Evolutionary conservation across 495 filamentous ascomycete species (phyloP), one percentile per base, ranked within the genome.

Genomic region (Pyrenula massariospora): DNA sequence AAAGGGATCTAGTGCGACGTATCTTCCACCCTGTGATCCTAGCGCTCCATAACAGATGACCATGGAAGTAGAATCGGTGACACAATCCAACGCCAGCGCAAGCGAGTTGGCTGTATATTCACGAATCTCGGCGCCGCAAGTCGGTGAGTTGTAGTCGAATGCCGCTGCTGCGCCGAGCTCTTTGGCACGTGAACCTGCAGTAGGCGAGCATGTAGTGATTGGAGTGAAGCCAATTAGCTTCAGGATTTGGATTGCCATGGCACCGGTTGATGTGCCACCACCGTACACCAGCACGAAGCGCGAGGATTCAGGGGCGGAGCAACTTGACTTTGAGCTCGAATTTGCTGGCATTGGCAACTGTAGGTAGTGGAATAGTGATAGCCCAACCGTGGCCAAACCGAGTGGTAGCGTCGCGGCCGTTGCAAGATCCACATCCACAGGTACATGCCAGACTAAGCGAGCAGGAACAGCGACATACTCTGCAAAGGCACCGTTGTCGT

Each of bases 171-270:
- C 80, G 1, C 82, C 82, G 19, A 68, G 70, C 2, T 42, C 56
- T 25, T 65, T 65, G 24, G 73, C 72, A 1, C 81, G 66, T 3
- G 70, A 63, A 55, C 76, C 74, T 64, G 82, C 81, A 12, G 58
- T 56, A 0, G 74, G 70, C 1, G 78, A 81, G 57, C 78, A 78
- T 0, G 76, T 79, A 3, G 73, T 61, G 36, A 82, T 68, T 10
- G 73, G 67, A 5, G 60, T 57, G 23, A 62, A 65, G 21, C 75
- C 75, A 22, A n/a, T n/a, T n/a, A 70, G 57, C 48, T 65, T 69
- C 10, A 65, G 49, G 1, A 71, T 22, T 50, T 73, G 69, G 10
- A 70, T 58, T 0, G 67, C 67, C 21, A 66, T 60, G 0, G 63
- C 66, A 2, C 70, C 70, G 0, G 57, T 64, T 2, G 69, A 57